Evolutionary conservation across 441 rosid genomes (phyloP), one percentile per base, ranked within the genome.

Genomic region (Cnidoscolus chayamansa): DNA sequence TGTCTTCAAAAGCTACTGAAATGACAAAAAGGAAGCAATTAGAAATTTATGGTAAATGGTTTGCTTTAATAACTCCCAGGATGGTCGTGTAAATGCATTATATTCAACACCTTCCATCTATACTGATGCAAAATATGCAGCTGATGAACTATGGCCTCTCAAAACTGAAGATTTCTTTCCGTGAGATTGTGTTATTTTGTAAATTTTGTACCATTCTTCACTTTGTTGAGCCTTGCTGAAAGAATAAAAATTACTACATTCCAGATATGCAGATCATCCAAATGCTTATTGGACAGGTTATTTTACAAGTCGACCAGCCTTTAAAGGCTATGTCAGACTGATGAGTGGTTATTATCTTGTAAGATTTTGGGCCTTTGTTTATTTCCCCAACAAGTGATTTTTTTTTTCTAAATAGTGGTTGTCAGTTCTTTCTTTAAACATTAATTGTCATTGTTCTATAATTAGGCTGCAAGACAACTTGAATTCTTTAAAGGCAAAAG

Each of bases 231-330:
- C 55, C 74, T 72, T 54, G 12, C 62, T 74, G 68, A 77, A 64
- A 70, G 57, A 67, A 35, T 72, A 68, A 57, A 80, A 71, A 74
- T 58, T 78, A 20, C 13, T 40, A 68, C 47, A 64, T 78, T 49
- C 70, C 93, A 94, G 98, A 61, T 94, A 94, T 57, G 97, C 95
- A 79, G 98, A 94, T 74, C 88, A 87, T 77, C 86, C 79, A 65
- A 89, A 94, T 86, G 91, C 94, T 67, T 94, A 89, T 79, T 94
- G 98, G 98, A 94, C 98, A 12, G 97, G 98, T 72, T 94, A 92
- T 78, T 94, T 90, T 81, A 89, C 94, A 59, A 94, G 98, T 68
- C 86, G 98, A 72, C 90, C 98, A 66, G 88, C 95, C 71, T 71
- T 94, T 49, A 94, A 94, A 82, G 86, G 88, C 76, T 92, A 90